Evolutionary conservation across 306 rosid genomes (phyloP).

Genomic region (Glycine tomentella): DNA sequence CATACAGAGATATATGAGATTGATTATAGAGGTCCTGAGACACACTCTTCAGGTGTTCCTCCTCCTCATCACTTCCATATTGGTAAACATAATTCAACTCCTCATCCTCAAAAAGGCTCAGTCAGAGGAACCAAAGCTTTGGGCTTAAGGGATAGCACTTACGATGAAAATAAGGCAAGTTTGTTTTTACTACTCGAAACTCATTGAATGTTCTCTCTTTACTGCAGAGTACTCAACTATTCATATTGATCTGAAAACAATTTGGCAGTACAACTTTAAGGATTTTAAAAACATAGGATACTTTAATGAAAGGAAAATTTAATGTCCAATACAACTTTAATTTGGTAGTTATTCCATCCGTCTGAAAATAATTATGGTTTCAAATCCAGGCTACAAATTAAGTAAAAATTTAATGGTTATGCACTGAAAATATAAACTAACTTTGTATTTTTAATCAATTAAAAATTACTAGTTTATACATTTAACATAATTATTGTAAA

Average conservation of each 20-base stretch:
- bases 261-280: too few relatives aligned
- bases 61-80: constrained; percentile 67
- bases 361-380: background rate
- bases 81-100: constrained; percentile 30
- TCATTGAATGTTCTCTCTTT: constrained; percentile 12
- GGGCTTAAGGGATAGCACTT: constrained; percentile 31
- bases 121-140: constrained; percentile 40
- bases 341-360: too few relatives aligned
- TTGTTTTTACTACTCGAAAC: background rate
- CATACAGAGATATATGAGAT: constrained; percentile 73
- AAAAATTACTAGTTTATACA: too few relatives aligned
- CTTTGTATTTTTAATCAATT: too few relatives aligned
- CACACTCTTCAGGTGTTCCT: constrained; percentile 74
- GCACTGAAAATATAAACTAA: too few relatives aligned
- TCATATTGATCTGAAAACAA: too few relatives aligned
- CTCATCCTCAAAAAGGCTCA: constrained; percentile 46
- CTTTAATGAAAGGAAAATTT: background rate
- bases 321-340: too few relatives aligned
- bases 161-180: constrained; percentile 54
- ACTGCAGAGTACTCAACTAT: too few relatives aligned
- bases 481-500: too few relatives aligned
- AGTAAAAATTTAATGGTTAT: background rate
- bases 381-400: background rate
- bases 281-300: background rate
- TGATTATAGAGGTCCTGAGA: constrained; percentile 98